A percentile compares a stretch with the other conserved stretches of the same genome.
phyloP scores from a whole-genome alignment of 2,329 filamentous ascomycete species.

The Simplicillium sp. region DNA sequence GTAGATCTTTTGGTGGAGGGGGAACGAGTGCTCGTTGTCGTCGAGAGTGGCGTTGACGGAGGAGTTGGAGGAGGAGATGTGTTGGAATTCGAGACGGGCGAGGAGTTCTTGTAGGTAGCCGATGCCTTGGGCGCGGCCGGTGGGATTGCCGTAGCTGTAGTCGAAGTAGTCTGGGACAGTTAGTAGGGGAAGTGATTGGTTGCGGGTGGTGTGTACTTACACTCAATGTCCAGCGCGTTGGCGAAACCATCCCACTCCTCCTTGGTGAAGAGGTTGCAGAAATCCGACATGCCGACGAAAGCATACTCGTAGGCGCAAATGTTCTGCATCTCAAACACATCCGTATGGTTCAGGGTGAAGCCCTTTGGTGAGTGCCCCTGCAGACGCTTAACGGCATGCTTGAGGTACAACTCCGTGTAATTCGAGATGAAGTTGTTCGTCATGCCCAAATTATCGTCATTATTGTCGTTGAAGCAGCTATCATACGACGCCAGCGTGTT shows the following conservation, averaged over 20 bases:
- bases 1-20: slow-evolving; percentile 53
- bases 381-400: slow-evolving; percentile 32
- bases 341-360: slow-evolving; percentile 37
- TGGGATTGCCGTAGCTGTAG: slow-evolving; percentile 66
- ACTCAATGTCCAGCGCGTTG: slow-evolving; percentile 41
- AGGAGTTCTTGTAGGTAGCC: slow-evolving; percentile 75
- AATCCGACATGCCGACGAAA: slow-evolving; percentile 41
- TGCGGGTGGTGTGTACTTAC: too few species aligned
- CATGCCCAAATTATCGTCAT: slow-evolving; percentile 20
- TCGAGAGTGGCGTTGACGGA: slow-evolving; percentile 64
- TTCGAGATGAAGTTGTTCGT: slow-evolving; percentile 29
- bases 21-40: slow-evolving; percentile 52
- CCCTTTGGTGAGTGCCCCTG: slow-evolving; percentile 34
- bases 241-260: slow-evolving; percentile 61
- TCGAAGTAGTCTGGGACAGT: slow-evolving; percentile 52
- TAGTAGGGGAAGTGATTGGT: background rate
- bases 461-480: slow-evolving; percentile 32
- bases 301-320: slow-evolving; percentile 45
- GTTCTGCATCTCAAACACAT: slow-evolving; percentile 41
- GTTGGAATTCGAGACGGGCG: slow-evolving; percentile 64
- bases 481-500: slow-evolving; percentile 50
- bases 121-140: slow-evolving; percentile 69
- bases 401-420: slow-evolving; percentile 36
- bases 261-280: slow-evolving; percentile 60
- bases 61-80: slow-evolving; percentile 44